A percentile compares a stretch with the other conserved stretches of the same genome.
Evolutionary conservation across 805 yeast genomes (phyloP).

Genomic region (Dipodascus geniculatus): DNA sequence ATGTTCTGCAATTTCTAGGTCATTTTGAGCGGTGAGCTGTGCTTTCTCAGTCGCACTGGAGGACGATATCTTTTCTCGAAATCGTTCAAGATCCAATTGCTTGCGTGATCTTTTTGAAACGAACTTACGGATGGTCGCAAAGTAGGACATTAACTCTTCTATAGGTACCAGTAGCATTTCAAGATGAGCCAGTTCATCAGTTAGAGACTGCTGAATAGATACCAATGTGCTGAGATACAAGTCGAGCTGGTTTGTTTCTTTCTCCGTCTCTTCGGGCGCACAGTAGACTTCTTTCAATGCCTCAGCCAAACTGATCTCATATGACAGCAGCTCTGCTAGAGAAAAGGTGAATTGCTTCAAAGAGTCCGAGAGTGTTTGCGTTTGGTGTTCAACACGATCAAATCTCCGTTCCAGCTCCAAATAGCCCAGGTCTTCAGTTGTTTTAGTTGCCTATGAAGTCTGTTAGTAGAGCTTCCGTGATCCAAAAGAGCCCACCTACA

Average conservation of each 20-base stretch:
- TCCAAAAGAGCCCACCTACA: slow-evolving; percentile 28
- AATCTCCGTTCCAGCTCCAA: slow-evolving; percentile 93
- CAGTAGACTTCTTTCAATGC: slow-evolving; percentile 92
- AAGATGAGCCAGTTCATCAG: slow-evolving; percentile 86
- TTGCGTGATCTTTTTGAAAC: slow-evolving; percentile 91
- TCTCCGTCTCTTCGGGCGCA: slow-evolving; percentile 94
- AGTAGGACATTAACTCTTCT: slow-evolving; percentile 74
- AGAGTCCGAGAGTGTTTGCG: slow-evolving; percentile 81
- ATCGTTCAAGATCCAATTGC: slow-evolving; percentile 84
- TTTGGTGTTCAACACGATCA: slow-evolving; percentile 80
- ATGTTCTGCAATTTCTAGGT: slow-evolving; percentile 80
- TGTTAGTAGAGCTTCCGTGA: neutral
- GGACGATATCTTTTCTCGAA: slow-evolving; percentile 71
- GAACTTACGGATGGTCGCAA: slow-evolving; percentile 80
- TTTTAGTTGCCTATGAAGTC: slow-evolving; percentile 19
- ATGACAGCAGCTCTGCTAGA: slow-evolving; percentile 84
- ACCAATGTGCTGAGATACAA: slow-evolving; percentile 79
- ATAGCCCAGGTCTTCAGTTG: slow-evolving; percentile 76
- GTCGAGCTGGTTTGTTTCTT: slow-evolving; percentile 83
- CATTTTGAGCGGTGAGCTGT: slow-evolving; percentile 80
- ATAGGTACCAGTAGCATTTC: slow-evolving; percentile 87
- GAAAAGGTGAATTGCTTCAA: slow-evolving; percentile 83
- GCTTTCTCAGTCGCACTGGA: slow-evolving; percentile 85
- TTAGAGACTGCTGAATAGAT: slow-evolving; percentile 71
- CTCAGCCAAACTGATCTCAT: slow-evolving; percentile 89